Base-by-base conservation (phyloP, 2,329 filamentous ascomycete species). In the Metarhizium rileyi region DNA sequence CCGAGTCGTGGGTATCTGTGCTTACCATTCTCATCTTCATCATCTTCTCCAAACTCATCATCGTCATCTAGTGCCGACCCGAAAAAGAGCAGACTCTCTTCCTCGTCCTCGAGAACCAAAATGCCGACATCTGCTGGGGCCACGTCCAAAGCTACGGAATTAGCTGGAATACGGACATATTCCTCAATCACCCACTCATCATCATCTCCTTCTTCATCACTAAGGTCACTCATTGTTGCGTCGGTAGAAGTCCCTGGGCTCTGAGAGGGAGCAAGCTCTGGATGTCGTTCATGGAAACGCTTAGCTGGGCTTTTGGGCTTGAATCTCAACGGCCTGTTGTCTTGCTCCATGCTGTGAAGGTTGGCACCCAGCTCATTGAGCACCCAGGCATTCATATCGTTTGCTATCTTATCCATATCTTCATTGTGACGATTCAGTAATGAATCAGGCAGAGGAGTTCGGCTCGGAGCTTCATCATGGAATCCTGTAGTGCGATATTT, bases 1-100 rank as follows among this genome's bases (percentile, higher is more conserved):
- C 8, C n/a, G 18, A 25, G 18, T 25, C 20, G 23, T 30, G 27
- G 20, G 5, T 18, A 25, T 26, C 16, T 12, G 33, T 38, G 23
- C 69, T 49, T 67, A 82, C 80, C 80, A 54, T 84, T 84, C 59
- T 84, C 80, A 49, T 84, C 80, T 47, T 84, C 80, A 5, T 83
- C 80, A 41, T 81, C 79, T 36, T 80, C 74, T 1, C 66, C 66
- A 58, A 71, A 65, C 36, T 81, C 72, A n/a, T 83, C 80, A 36
- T 80, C 81, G 3, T 83, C 80, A n/a, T 76, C 76, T 36, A 74
- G 73, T 35, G 78, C 77, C 7, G 76, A 70, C 0, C 77, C 74
- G 54, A 78, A 84, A 60, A 84, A 84, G 41, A 77, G 72, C 48
- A 77, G 74, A 38, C 73, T 72, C 52, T 81, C 78, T n/a, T 77